Base-by-base conservation (phyloP, 1,284 basidiomycete genomes). In the Ustilago shanxiensis region DNA sequence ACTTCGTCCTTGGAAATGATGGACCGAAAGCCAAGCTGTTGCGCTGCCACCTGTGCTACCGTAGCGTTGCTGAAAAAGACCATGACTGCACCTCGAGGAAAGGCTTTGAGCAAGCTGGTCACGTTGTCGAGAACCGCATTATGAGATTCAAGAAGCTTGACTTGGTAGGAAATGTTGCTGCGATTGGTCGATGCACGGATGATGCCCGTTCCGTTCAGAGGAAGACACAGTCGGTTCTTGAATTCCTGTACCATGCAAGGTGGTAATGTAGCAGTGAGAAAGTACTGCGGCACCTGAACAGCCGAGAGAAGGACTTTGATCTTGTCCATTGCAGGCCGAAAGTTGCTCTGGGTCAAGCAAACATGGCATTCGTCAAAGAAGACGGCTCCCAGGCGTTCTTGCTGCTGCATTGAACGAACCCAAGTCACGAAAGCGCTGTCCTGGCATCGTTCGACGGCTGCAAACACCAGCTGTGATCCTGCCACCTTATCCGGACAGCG, bases 311-410 rank as follows among this genome's bases (percentile, higher is more conserved):
- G 45, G 6, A 20, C n/a, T 20, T 49, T 51, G 50, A 51, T 28
- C 50, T 29, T 11, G 26, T 10, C 50, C 50, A 51, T 51, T 24
- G 50, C 50, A 9, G 24, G 24, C 5, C 16, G 24, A 26, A 51
- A 51, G 50, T 6, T 4, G 26, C n/a, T 16, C 18, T 51, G 50
- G 2, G 50, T 51, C 3, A 51, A 14, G 10, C 24, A 28, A 26
- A 51, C 50, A 14, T 57, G 55, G 24, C 55, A 57, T 26, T 57
- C 39, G 44, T 57, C 55, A 57, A 57, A 57, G 55, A 57, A 57
- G 55, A 57, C 5, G 16, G 55, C 55, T 7, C 39, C 55, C 39
- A 57, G n/a, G 9, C 55, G 26, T 16, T 20, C 28, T 18, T 57
- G 55, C 55, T 57, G 55, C 28, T 47, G 39, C 13, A 22, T n/a